Conservation (phyloP, 73 alveolate genomes). For the Halteria grandinella region DNA sequence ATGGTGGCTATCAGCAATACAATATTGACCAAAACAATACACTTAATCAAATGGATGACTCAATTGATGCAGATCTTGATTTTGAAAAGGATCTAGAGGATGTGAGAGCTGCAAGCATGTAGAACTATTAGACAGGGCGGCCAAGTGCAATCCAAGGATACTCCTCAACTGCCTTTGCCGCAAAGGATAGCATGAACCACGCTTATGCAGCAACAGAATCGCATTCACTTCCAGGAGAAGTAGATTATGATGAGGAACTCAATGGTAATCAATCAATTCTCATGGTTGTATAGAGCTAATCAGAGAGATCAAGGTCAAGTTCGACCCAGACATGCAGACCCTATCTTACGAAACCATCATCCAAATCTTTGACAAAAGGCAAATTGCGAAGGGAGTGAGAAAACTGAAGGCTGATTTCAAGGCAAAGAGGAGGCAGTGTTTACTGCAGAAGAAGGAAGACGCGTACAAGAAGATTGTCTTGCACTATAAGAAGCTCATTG, state of each 20-base stretch:
- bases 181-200: neutral
- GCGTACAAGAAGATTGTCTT: slow-evolving; percentile 35
- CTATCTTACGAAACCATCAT: slow-evolving; percentile 11
- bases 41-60: no score
- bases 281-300: neutral
- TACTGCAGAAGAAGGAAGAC: neutral
- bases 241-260: slow-evolving; percentile 42
- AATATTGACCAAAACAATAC: no score
- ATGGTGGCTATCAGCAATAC: no score
- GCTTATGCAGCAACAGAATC: neutral
- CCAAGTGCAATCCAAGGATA: no score
- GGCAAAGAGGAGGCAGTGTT: slow-evolving; percentile 37
- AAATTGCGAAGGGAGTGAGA: slow-evolving; percentile 54
- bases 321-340: slow-evolving; percentile 19
- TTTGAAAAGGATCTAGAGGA: no score
- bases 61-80: no score
- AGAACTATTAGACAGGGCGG: no score
- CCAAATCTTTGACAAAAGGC: slow-evolving; percentile 53
- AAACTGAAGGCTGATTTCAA: slow-evolving; percentile 51
- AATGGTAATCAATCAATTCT: slow-evolving; percentile 8
- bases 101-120: no score
- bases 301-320: slow-evolving; percentile 23
- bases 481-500: slow-evolving; percentile 45
- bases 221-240: neutral
- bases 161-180: no score